These are phyloP conservation scores for Ceratobasidium theobromae DNA, from an alignment of 1,284 basidiomycete species.

Conservation along the genomic window DNA sequence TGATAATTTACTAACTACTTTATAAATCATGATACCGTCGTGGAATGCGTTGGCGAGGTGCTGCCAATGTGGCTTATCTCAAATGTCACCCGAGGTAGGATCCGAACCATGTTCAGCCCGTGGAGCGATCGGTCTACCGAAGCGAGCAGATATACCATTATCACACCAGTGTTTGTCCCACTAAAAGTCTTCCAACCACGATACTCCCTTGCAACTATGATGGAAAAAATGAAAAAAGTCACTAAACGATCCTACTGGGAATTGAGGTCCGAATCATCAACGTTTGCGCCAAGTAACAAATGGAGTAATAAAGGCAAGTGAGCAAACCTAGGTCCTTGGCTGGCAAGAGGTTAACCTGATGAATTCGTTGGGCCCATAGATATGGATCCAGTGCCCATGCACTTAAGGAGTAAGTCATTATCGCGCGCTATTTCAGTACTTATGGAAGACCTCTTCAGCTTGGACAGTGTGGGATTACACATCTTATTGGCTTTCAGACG, in stretches of 20 bases:
- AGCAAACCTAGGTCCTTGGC: neutral
- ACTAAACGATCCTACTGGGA: slow-evolving; percentile 31
- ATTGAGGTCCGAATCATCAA: slow-evolving; percentile 44
- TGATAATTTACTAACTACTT: no score
- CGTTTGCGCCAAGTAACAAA: slow-evolving; percentile 53
- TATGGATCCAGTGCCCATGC: slow-evolving; percentile 32
- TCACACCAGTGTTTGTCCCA: neutral
- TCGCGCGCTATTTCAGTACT: neutral
- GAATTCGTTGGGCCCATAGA: neutral
- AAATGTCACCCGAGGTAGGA: neutral
- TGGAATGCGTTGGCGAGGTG: neutral
- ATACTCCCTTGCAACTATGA: neutral
- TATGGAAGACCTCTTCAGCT: neutral
- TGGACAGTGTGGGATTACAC: slow-evolving; percentile 31
- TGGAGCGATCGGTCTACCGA: slow-evolving; percentile 6
- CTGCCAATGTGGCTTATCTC: neutral
- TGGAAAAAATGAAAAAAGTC: slow-evolving; percentile 6
- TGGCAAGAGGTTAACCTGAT: neutral
- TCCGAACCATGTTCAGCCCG: neutral
- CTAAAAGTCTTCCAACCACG: slow-evolving; percentile 1
- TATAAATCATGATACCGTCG: no score
- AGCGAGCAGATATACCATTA: neutral
- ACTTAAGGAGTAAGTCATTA: slow-evolving; percentile 7
- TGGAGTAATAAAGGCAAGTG: slow-evolving; percentile 58
- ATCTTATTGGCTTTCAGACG: slow-evolving; percentile 32